Percentiles rank a stretch among this genome's conserved stretches.
Evolutionary conservation across 805 yeast genomes (phyloP).

Genomic region (Pichia deserticola): DNA sequence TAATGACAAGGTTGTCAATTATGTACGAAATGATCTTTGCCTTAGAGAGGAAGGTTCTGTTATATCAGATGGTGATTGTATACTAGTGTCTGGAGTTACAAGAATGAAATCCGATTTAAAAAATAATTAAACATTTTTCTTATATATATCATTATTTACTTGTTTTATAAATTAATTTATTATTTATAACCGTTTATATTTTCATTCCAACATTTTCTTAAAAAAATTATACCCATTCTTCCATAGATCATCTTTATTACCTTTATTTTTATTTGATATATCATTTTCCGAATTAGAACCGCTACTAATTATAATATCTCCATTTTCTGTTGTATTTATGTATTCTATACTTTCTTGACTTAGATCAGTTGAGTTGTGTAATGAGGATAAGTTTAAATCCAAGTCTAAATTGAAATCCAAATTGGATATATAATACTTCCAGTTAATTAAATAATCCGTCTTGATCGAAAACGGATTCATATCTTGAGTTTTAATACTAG

Average conservation of each 20-base stretch:
- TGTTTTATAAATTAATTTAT: neutral
- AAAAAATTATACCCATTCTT: slow-evolving; percentile 31
- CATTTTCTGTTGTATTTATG: slow-evolving; percentile 15
- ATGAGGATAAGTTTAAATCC: neutral
- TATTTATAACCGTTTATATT: neutral
- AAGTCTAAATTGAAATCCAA: neutral
- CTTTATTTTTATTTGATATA: neutral
- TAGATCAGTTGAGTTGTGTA: neutral
- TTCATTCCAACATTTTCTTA: slow-evolving; percentile 29
- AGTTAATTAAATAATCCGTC: neutral
- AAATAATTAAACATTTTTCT: no score
- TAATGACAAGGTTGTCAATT: slow-evolving; percentile 41
- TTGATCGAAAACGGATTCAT: slow-evolving; percentile 51
- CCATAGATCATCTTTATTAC: slow-evolving; percentile 25
- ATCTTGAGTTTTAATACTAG: slow-evolving; percentile 64
- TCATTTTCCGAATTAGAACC: neutral
- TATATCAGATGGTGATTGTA: slow-evolving; percentile 54
- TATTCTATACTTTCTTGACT: slow-evolving; percentile 21
- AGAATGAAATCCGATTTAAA: neutral
- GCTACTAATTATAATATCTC: slow-evolving; percentile 17
- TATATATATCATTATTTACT: no score
- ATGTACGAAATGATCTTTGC: slow-evolving; percentile 24
- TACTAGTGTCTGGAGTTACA: slow-evolving; percentile 36
- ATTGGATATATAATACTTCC: neutral
- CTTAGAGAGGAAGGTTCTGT: slow-evolving; percentile 18